A percentile compares a stretch with the other conserved stretches of the same genome.
Conservation (phyloP, 2,329 filamentous ascomycete species). For the Blastomyces parvus region DNA sequence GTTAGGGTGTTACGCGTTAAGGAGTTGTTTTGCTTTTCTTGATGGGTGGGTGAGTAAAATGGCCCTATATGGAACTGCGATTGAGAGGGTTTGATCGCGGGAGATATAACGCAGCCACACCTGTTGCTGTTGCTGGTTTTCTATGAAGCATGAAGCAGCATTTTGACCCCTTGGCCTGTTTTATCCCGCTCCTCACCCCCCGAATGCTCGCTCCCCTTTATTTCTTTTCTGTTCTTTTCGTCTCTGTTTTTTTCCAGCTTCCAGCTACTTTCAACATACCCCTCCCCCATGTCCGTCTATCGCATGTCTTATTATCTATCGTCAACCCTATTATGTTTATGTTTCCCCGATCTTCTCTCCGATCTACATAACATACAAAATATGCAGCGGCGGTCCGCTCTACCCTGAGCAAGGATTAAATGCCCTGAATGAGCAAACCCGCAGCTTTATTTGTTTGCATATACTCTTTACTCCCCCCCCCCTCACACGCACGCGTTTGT, state of each 20-base stretch:
- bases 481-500: too few species aligned
- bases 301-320: not conserved
- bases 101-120: not conserved
- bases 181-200: not conserved
- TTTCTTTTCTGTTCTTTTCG: too few species aligned
- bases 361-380: too few species aligned
- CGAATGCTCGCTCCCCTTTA: too few species aligned
- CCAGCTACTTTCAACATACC: not conserved
- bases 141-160: too few species aligned
- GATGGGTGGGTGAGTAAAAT: not conserved
- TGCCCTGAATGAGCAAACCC: not conserved
- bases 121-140: too few species aligned
- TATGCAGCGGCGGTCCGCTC: too few species aligned
- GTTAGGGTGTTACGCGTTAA: not conserved
- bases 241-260: too few species aligned
- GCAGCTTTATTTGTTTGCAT: not conserved
- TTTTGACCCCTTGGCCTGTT: not conserved
- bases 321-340: too few species aligned
- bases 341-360: too few species aligned
- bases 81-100: not conserved
- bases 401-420: not conserved
- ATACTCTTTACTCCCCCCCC: too few species aligned
- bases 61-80: too few species aligned
- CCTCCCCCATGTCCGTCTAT: not conserved
- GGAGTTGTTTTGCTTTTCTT: not conserved